phyloP scores from a whole-genome alignment of 371 early-diverging fungal genomes.

The Mortierella sp. region DNA sequence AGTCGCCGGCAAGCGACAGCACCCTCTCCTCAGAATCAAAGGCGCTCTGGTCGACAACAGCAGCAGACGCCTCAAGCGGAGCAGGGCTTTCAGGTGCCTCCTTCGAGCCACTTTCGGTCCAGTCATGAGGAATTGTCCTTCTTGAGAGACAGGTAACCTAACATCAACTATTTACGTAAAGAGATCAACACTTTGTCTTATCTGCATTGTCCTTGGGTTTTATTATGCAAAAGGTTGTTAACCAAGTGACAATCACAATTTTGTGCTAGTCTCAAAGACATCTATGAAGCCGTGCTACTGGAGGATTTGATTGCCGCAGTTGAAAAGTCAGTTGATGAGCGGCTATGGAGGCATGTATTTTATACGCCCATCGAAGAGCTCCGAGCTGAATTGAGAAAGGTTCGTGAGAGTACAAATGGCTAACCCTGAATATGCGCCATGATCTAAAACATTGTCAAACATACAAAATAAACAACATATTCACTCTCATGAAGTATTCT shows the following conservation, averaged over 20 bases:
- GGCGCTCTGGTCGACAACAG: conserved; percentile 28
- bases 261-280: conserved; percentile 41
- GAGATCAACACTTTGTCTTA: not conserved
- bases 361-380: conserved; percentile 53
- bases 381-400: conserved; percentile 52
- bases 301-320: conserved; percentile 53
- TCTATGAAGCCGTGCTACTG: conserved; percentile 39
- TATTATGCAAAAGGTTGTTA: not conserved
- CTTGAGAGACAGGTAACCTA: conserved; percentile 43
- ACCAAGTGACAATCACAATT: not conserved
- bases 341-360: conserved; percentile 53
- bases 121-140: conserved; percentile 45
- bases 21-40: conserved; percentile 21
- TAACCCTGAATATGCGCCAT: not conserved
- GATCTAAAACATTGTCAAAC: not conserved
- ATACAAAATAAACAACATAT: not conserved
- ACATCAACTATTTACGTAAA: not conserved
- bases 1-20: conserved; percentile 25
- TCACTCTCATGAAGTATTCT: not conserved
- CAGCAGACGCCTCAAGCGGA: conserved; percentile 31
- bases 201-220: not conserved
- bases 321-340: conserved; percentile 53
- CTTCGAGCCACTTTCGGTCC: conserved; percentile 41
- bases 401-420: conserved; percentile 4
- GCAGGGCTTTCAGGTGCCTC: conserved; percentile 26